These are phyloP conservation scores for Nissolia schottii DNA, from an alignment of 306 rosid species.

Conservation along the genomic window DNA sequence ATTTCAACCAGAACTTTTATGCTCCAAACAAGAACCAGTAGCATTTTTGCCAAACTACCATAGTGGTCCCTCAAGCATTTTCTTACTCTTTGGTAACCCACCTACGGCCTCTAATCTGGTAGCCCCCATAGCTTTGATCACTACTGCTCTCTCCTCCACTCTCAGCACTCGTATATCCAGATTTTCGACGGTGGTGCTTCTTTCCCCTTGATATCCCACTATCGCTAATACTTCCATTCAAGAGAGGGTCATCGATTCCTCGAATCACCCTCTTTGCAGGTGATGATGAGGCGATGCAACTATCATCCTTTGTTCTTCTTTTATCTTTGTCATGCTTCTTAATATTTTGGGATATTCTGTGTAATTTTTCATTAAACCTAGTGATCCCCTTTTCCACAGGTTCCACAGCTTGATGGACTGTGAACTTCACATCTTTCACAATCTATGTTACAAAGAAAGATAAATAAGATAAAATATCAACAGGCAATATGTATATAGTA, in stretches of 20 bases:
- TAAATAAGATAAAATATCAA: constrained; percentile 3
- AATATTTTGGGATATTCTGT: constrained; percentile 77
- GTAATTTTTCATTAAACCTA: constrained; percentile 73
- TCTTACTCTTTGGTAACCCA: constrained; percentile 87
- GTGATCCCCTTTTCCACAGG: constrained; percentile 95
- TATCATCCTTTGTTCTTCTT: constrained; percentile 83
- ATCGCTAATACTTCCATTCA: constrained; percentile 84
- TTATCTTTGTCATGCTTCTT: constrained; percentile 81
- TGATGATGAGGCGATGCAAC: constrained; percentile 49
- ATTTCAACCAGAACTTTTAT: background rate
- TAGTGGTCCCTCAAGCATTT: constrained; percentile 17
- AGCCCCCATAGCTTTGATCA: constrained; percentile 72
- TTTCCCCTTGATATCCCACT: constrained; percentile 63
- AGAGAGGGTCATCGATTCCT: constrained; percentile 92
- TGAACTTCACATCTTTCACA: constrained; percentile 86
- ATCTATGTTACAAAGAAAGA: constrained; percentile 45
- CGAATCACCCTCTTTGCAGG: constrained; percentile 72
- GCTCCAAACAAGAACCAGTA: background rate
- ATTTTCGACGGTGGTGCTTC: constrained; percentile 80
- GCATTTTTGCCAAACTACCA: constrained; percentile 8
- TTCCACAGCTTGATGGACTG: constrained; percentile 92
- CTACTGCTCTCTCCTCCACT: constrained; percentile 97
- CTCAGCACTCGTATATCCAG: constrained; percentile 80
- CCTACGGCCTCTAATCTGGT: constrained; percentile 76
- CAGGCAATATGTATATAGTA: background rate